These are phyloP conservation scores for Cyclotella cryptica DNA, from an alignment of 108 stramenopile species.

Conservation along the genomic window DNA sequence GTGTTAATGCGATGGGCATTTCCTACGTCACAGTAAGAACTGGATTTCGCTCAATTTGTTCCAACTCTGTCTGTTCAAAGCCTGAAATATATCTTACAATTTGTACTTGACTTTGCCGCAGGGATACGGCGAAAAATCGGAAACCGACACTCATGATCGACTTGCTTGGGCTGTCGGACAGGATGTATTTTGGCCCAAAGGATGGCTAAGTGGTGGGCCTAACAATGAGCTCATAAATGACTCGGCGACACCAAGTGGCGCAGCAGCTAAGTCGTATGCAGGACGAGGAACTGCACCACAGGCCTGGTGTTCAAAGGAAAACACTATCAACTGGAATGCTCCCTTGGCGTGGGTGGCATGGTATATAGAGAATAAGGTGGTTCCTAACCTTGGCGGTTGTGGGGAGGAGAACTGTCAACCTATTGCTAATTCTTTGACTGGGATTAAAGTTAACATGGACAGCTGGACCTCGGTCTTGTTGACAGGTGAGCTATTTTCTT, in stretches of 20 bases:
- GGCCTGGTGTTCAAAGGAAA: slow-evolving; percentile 38
- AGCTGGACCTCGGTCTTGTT: not conserved
- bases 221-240: slow-evolving; percentile 41
- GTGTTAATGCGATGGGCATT: slow-evolving; percentile 36
- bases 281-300: slow-evolving; percentile 41
- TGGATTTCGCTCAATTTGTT: not conserved
- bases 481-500: not conserved
- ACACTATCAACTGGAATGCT: slow-evolving; percentile 46
- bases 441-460: not conserved
- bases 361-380: slow-evolving; percentile 41
- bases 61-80: no score
- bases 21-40: slow-evolving; percentile 26
- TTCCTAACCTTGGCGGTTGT: slow-evolving; percentile 27
- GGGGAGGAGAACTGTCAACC: slow-evolving; percentile 15
- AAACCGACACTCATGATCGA: slow-evolving; percentile 42
- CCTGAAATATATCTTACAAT: no score
- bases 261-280: slow-evolving; percentile 44
- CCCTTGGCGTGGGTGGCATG: slow-evolving; percentile 38
- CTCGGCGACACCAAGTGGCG: slow-evolving; percentile 15
- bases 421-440: not conserved
- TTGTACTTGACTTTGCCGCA: not conserved
- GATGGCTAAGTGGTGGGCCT: slow-evolving; percentile 38
- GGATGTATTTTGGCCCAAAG: slow-evolving; percentile 35
- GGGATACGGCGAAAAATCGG: slow-evolving; percentile 38
- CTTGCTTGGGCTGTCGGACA: slow-evolving; percentile 40